These are phyloP conservation scores for Fusarium sp. DNA, from an alignment of 2,329 filamentous ascomycete genomes.

Conservation along the genomic window DNA sequence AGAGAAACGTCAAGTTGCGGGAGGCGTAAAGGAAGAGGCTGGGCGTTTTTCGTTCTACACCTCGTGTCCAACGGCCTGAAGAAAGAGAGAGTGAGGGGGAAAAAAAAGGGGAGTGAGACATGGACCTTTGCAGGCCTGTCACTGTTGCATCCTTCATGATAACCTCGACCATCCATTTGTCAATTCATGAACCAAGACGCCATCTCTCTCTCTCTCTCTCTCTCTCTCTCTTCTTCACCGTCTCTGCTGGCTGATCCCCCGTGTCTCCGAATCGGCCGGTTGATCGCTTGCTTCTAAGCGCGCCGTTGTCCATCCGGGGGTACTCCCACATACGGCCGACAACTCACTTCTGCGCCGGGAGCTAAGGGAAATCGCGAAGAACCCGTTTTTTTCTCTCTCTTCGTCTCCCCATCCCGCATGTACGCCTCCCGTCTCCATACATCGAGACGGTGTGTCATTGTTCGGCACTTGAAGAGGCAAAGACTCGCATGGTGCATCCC, in stretches of 20 bases:
- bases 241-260: slow-evolving; percentile 1
- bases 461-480: slow-evolving; percentile 31
- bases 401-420: background rate
- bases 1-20: background rate
- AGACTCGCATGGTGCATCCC: slow-evolving; percentile 5
- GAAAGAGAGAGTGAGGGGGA: slow-evolving; percentile 1
- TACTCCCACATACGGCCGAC: slow-evolving; percentile 13
- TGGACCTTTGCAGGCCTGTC: slow-evolving; percentile 16
- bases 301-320: slow-evolving; percentile 16
- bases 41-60: slow-evolving; percentile 7
- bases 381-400: background rate
- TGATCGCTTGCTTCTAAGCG: slow-evolving; percentile 8
- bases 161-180: slow-evolving; percentile 11
- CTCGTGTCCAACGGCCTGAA: slow-evolving; percentile 35
- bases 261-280: background rate
- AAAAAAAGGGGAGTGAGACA: slow-evolving; percentile 9
- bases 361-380: background rate
- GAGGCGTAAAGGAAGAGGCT: slow-evolving; percentile 14
- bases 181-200: background rate
- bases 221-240: slow-evolving; percentile 1
- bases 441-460: slow-evolving; percentile 24
- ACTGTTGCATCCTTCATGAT: slow-evolving; percentile 19
- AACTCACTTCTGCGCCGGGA: slow-evolving; percentile 35
- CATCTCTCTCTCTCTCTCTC: background rate
- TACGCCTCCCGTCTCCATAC: slow-evolving; percentile 28